Base-by-base conservation (phyloP, 345 rosid species). In the Citrus glauca region DNA sequence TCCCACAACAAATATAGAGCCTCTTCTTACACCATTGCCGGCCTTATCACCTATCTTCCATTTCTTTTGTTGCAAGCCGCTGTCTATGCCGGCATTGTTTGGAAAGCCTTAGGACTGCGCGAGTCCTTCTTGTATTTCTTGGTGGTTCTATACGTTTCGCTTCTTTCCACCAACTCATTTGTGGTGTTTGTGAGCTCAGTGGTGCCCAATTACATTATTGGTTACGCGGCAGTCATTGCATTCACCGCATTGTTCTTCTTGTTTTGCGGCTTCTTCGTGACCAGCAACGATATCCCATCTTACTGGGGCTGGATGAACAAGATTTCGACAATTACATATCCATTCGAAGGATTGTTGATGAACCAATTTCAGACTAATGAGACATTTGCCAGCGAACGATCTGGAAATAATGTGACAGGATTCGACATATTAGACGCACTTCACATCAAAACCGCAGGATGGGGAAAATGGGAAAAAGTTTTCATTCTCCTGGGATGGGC, bases 261-360 rank as follows among this genome's bases (percentile, higher is more conserved):
- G 82, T 91, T 91, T 79, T 89, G 92, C 13, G 92, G 95, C 27
- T 91, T 86, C 79, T 91, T 91, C 87, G 42, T 91, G 82, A 84
- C 80, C n/a, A 87, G 89, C 78, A 61, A 85, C 10, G 88, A 81
- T 14, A 87, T 89, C 22, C 95, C 91, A 9, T 0, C 0, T 2
- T 89, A 89, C 71, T 91, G 95, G 95, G 69, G 50, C 42, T 91
- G 92, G 95, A 89, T 89, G 95, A 91, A 91, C 89, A 88, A 83
- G 87, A 65, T 88, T 69, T 91, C 95, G 24, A 89, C 93, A 4
- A 91, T 91, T 86, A 84, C 92, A 14, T 89, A 91, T 71, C 92
- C 92, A 0, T 91, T 87, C 17, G 95, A 91, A 75, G 92, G 90
- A 64, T 85, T 91, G 13, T 59, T 91, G 85, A 89, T 89, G 95